A percentile compares a stretch with the other conserved stretches of the same genome.
Evolutionary conservation across 352 stramenopile genomes (phyloP).

Genomic region (Globisporangium canariense): DNA sequence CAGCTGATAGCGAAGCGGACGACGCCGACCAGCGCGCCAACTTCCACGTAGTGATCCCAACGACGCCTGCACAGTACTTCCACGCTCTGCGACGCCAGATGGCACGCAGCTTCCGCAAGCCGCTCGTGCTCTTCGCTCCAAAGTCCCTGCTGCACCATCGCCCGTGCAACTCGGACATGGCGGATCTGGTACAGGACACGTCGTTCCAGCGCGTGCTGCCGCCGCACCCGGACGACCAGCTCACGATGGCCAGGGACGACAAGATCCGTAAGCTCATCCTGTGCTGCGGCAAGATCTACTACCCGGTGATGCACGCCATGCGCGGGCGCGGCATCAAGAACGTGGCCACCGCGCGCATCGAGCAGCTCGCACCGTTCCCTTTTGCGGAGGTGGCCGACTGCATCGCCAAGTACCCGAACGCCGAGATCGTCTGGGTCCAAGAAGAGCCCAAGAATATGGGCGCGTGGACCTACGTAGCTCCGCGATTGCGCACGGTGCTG

Average conservation of each 20-base stretch:
- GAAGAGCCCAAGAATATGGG: constrained; percentile 99
- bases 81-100: constrained; percentile 90
- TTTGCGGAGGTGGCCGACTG: constrained; percentile 95
- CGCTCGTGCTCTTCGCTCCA: constrained; percentile 74
- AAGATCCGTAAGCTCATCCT: constrained; percentile 76
- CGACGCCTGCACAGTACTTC: constrained; percentile 96
- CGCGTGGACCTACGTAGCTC: constrained; percentile 90
- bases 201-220: constrained; percentile 68
- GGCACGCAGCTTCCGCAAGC: constrained; percentile 69
- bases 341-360: constrained; percentile 68
- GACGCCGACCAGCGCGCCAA: constrained; percentile 60
- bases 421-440: constrained; percentile 96
- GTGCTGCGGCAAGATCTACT: constrained; percentile 88
- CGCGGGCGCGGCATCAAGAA: constrained; percentile 51
- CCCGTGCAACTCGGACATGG: constrained; percentile 73
- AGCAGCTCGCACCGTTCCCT: constrained; percentile 95
- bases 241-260: constrained; percentile 57
- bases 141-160: constrained; percentile 85
- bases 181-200: constrained; percentile 54
- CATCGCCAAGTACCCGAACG: constrained; percentile 91
- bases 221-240: constrained; percentile 68
- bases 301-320: constrained; percentile 60
- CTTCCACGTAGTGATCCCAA: constrained; percentile 74
- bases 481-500: constrained; percentile 93
- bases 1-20: constrained; percentile 22